phyloP scores from a whole-genome alignment of 2,329 filamentous ascomycete species.

The Sclerotinia subarctica region DNA sequence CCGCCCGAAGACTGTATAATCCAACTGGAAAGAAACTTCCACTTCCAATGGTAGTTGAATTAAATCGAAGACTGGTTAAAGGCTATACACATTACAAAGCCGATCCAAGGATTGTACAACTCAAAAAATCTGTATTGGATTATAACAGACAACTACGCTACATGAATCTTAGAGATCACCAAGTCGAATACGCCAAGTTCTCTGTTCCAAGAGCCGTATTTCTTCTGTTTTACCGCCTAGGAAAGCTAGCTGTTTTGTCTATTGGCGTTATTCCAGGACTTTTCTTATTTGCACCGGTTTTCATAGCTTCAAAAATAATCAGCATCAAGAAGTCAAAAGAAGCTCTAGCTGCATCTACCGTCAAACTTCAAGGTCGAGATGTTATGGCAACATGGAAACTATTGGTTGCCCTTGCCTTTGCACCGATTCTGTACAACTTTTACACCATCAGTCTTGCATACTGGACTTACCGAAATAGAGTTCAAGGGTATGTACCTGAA shows the following conservation, averaged over 20 bases:
- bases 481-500: constrained; percentile 76
- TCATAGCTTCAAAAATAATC: constrained; percentile 77
- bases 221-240: constrained; percentile 75
- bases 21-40: constrained; percentile 52
- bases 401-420: constrained; percentile 78
- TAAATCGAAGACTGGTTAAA: constrained; percentile 85
- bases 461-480: constrained; percentile 76
- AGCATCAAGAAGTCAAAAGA: constrained; percentile 70
- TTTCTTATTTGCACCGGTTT: constrained; percentile 82
- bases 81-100: constrained; percentile 59
- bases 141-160: constrained; percentile 59
- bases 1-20: constrained; percentile 88
- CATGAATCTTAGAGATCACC: constrained; percentile 25
- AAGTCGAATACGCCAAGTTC: constrained; percentile 45
- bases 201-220: constrained; percentile 56
- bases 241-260: constrained; percentile 71
- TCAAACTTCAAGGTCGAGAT: constrained; percentile 83
- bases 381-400: constrained; percentile 90
- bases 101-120: constrained; percentile 23
- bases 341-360: constrained; percentile 78
- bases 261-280: constrained; percentile 82
- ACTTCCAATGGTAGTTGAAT: constrained; percentile 50
- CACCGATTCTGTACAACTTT: constrained; percentile 76
- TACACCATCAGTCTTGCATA: constrained; percentile 73
- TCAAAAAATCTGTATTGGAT: constrained; percentile 37